phyloP scores from a whole-genome alignment of 2,329 filamentous ascomycete genomes.

The Curvularia spicifera region DNA sequence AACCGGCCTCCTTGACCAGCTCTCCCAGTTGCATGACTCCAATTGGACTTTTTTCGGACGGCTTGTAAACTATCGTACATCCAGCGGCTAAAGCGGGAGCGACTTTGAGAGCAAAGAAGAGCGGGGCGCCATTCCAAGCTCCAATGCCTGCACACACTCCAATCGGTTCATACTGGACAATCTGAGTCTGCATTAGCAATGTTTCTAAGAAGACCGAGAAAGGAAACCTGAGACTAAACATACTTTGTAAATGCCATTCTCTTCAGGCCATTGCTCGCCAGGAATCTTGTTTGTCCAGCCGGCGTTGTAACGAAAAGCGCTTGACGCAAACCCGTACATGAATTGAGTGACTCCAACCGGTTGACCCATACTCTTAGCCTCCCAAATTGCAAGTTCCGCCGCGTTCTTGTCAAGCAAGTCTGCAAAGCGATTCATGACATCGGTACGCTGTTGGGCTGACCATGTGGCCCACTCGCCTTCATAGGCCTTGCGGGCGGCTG shows the following conservation, averaged over 20 bases:
- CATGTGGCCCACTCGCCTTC: conserved; percentile 30
- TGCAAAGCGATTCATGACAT: conserved; percentile 33
- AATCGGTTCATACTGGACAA: conserved; percentile 33
- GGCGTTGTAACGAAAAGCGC: conserved; percentile 1
- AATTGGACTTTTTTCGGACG: conserved; percentile 39
- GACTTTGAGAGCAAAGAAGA: conserved; percentile 16
- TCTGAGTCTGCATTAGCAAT: conserved; percentile 8
- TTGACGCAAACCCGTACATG: conserved; percentile 9
- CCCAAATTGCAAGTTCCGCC: conserved; percentile 16
- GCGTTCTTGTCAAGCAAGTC: conserved; percentile 32
- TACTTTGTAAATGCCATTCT: conserved; percentile 10
- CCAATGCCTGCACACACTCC: conserved; percentile 43
- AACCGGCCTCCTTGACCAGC: conserved; percentile 43
- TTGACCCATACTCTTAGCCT: conserved; percentile 28
- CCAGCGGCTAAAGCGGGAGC: conserved; percentile 45
- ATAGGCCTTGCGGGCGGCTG: conserved; percentile 33
- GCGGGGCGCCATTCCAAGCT: conserved; percentile 36
- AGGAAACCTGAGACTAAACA: not conserved
- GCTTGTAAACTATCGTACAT: conserved; percentile 42
- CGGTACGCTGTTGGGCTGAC: conserved; percentile 30
- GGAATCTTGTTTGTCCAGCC: conserved; percentile 33
- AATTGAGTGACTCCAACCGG: conserved; percentile 18
- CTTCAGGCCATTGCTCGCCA: conserved; percentile 26
- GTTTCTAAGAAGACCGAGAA: not conserved
- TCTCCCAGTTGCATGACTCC: conserved; percentile 28